Conservation (phyloP, 2,329 filamentous ascomycete species). For the Metarhizium rileyi region DNA sequence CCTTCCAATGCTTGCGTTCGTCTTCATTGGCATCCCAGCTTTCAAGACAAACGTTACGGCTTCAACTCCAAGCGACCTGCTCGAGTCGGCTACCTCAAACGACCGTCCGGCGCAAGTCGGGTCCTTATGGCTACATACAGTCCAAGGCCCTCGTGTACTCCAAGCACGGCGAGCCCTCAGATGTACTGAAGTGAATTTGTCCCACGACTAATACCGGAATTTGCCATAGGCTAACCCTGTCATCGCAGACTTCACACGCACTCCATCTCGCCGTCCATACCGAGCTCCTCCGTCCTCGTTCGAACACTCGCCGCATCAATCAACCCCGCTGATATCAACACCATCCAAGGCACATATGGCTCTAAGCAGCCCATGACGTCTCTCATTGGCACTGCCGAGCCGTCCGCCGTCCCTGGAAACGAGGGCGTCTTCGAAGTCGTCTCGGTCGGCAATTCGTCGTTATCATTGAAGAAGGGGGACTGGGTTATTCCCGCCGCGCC, state of each 20-base stretch:
- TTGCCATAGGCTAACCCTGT: not conserved
- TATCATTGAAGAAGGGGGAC: slow-evolving; percentile 59
- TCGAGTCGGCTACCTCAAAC: slow-evolving; percentile 14
- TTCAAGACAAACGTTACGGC: slow-evolving; percentile 13
- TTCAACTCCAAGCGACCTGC: slow-evolving; percentile 8
- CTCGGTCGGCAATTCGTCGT: slow-evolving; percentile 49
- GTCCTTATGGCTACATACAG: slow-evolving; percentile 72
- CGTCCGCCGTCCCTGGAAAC: slow-evolving; percentile 74
- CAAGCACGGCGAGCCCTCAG: slow-evolving; percentile 62
- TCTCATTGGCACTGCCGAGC: slow-evolving; percentile 63
- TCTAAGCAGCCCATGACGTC: slow-evolving; percentile 70
- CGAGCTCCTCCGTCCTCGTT: slow-evolving; percentile 57
- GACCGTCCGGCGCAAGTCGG: slow-evolving; percentile 40
- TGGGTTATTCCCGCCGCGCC: slow-evolving; percentile 86
- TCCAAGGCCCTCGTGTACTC: slow-evolving; percentile 73
- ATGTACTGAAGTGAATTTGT: slow-evolving; percentile 49
- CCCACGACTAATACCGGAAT: not conserved
- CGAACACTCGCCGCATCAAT: slow-evolving; percentile 85
- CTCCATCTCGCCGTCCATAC: slow-evolving; percentile 67
- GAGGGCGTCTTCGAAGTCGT: slow-evolving; percentile 92
- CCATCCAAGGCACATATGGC: slow-evolving; percentile 93
- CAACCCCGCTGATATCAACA: slow-evolving; percentile 97
- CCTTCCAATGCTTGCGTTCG: slow-evolving; percentile 13
- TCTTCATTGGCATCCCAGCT: slow-evolving; percentile 14
- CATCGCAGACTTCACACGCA: slow-evolving; percentile 54